Conservation (phyloP, 2,329 filamentous ascomycete genomes). For the Harringtonia aguacate region DNA sequence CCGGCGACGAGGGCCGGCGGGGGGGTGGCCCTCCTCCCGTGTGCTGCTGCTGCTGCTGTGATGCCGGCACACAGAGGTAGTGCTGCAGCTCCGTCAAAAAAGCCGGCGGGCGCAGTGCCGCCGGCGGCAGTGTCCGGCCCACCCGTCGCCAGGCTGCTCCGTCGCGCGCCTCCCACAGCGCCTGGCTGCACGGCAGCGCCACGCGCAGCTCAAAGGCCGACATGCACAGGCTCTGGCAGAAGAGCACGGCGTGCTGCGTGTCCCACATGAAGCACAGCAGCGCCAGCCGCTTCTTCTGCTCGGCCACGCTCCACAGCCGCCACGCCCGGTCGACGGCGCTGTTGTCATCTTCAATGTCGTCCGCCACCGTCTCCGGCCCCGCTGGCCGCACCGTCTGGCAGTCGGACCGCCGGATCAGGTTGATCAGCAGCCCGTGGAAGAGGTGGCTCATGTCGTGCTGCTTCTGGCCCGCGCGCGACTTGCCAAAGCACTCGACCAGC, state of each 20-base stretch:
- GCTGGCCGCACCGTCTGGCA: slow-evolving; percentile 7
- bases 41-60: not conserved
- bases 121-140: no score
- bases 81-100: slow-evolving; percentile 1
- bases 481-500: slow-evolving; percentile 12
- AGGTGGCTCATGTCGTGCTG: slow-evolving; percentile 14
- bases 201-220: slow-evolving; percentile 12
- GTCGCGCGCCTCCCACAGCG: slow-evolving; percentile 9
- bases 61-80: no score
- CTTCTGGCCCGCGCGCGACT: slow-evolving; percentile 12
- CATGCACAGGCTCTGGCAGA: slow-evolving; percentile 14
- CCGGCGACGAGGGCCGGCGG: no score
- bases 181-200: slow-evolving; percentile 8
- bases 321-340: slow-evolving; percentile 1
- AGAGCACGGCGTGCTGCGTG: slow-evolving; percentile 12
- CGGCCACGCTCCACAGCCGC: slow-evolving; percentile 6
- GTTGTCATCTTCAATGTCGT: no score
- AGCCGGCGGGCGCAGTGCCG: no score
- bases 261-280: slow-evolving; percentile 13
- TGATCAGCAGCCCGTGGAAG: slow-evolving; percentile 12
- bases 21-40: no score
- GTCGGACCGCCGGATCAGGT: slow-evolving; percentile 11
- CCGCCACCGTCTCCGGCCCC: not conserved
- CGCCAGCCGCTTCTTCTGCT: slow-evolving; percentile 11
- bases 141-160: not conserved